phyloP scores from a whole-genome alignment of 2,329 filamentous ascomycete species.

The Botrytis squamosa region DNA sequence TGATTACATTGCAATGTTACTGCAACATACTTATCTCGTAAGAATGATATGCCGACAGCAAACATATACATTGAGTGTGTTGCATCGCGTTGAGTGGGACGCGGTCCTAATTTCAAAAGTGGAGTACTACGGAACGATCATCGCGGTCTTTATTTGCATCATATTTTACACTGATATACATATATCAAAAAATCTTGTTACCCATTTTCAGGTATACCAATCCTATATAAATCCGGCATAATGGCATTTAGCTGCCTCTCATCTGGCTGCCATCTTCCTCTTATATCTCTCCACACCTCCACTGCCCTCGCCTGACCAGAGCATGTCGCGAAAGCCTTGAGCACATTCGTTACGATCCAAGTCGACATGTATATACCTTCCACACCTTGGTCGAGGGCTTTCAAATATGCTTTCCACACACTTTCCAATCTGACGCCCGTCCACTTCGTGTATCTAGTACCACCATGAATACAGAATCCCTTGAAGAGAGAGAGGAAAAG shows the following conservation, averaged over 20 bases:
- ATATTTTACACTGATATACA: slow-evolving; percentile 15
- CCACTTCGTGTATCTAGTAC: slow-evolving; percentile 66
- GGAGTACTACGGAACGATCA: not conserved
- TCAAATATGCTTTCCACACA: slow-evolving; percentile 65
- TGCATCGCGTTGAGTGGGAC: too few relatives aligned
- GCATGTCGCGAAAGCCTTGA: slow-evolving; percentile 61
- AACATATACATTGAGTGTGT: too few relatives aligned
- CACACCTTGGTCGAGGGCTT: slow-evolving; percentile 48
- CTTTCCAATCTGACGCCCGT: slow-evolving; percentile 64
- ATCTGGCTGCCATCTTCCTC: slow-evolving; percentile 36
- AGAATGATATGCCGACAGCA: too few relatives aligned
- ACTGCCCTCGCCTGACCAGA: slow-evolving; percentile 34
- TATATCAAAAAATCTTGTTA: not conserved
- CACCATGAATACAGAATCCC: slow-evolving; percentile 75
- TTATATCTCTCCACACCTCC: slow-evolving; percentile 37
- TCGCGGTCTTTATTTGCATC: not conserved
- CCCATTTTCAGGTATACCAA: slow-evolving; percentile 13
- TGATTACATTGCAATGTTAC: not conserved
- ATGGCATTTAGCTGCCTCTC: slow-evolving; percentile 37
- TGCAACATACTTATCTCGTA: not conserved
- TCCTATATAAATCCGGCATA: slow-evolving; percentile 28
- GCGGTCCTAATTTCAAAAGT: not conserved
- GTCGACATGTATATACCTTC: slow-evolving; percentile 53
- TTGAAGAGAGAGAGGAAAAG: slow-evolving; percentile 81
- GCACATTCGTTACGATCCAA: slow-evolving; percentile 60